phyloP scores from a whole-genome alignment of 2,329 filamentous ascomycete genomes.

The Fusarium agapanthi region DNA sequence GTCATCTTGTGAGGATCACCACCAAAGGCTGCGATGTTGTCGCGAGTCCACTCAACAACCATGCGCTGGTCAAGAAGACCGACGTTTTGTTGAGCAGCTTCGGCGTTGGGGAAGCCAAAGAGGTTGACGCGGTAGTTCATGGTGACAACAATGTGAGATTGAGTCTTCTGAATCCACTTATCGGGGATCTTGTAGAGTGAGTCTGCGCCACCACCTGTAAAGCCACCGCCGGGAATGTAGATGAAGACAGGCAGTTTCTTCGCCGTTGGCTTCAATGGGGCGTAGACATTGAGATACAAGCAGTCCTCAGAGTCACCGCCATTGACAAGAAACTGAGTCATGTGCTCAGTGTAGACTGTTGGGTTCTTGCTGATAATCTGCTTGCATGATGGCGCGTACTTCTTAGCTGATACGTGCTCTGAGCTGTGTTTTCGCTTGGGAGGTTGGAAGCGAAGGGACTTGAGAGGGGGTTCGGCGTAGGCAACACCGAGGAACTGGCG shows the following conservation, averaged over 20 bases:
- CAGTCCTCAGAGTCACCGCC: slow-evolving; percentile 8
- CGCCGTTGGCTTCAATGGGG: background rate
- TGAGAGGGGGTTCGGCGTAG: slow-evolving; percentile 7
- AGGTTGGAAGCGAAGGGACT: slow-evolving; percentile 7
- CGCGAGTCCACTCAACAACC: slow-evolving; percentile 12
- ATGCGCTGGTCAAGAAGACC: slow-evolving; percentile 11
- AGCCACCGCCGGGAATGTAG: slow-evolving; percentile 10
- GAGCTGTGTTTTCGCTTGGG: background rate
- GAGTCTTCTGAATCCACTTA: slow-evolving; percentile 11
- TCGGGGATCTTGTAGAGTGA: slow-evolving; percentile 11
- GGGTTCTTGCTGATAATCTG: slow-evolving; percentile 2
- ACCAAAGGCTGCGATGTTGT: background rate
- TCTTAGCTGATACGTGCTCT: background rate
- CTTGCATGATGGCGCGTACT: slow-evolving; percentile 15
- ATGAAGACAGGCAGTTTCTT: slow-evolving; percentile 5
- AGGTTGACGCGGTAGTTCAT: slow-evolving; percentile 19
- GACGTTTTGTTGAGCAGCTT: slow-evolving; percentile 2
- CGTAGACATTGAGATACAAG: slow-evolving; percentile 13
- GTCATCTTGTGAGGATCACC: background rate
- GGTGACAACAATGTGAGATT: slow-evolving; percentile 7
- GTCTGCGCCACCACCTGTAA: slow-evolving; percentile 1
- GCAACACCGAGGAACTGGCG: slow-evolving; percentile 14
- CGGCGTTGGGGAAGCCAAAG: slow-evolving; percentile 10
- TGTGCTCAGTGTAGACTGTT: slow-evolving; percentile 3
- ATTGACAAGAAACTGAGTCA: slow-evolving; percentile 10